Base-by-base conservation (phyloP, 1,139 yeast species). In the Nadsonia commutata region DNA sequence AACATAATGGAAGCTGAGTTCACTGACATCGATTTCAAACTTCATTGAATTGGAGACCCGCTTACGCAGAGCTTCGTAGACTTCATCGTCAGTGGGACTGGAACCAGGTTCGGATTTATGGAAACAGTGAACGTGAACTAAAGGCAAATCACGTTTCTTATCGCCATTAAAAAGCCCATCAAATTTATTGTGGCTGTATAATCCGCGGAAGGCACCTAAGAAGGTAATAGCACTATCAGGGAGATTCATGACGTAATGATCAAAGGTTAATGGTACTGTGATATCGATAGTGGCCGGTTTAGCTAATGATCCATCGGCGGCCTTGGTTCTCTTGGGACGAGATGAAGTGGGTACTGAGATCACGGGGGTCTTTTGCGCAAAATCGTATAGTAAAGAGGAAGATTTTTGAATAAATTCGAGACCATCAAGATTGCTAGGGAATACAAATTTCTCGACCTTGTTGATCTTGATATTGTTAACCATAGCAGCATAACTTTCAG, bases 211-310 rank as follows among this genome's bases (percentile, higher is more conserved):
- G 43, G 78, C 81, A 52, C 79, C 78, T 43, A 90, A 65, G 55
- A 93, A 93, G n/a, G 80, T 77, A 22, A 90, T 67, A 0, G 98
- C 97, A 38, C 86, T 72, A 56, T 86, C 98, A 2, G 99, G 99
- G 45, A 93, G 69, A 58, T 93, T 93, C 98, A 93, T 90, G 9
- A 86, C 95, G 56, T 76, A 93, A 57, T 88, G 88, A 38, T 74
- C 64, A 51, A 76, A 70, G 52, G 67, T 27, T 4, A 8, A 16
- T 27, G 33, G 33, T 5, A 27, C 33, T 4, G 33, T 27, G n/a
- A 27, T 16, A 27, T 27, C 33, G n/a, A 27, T 27, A 13, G 33
- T 27, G 16, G 33, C 13, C 33, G 33, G 33, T 13, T 27, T 27
- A 27, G 33, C 33, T 4, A 27, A 13, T 6, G 16, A 3, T 13